These are phyloP conservation scores for Gremmenia infestans DNA, from an alignment of 2,329 filamentous ascomycete species.

Conservation along the genomic window DNA sequence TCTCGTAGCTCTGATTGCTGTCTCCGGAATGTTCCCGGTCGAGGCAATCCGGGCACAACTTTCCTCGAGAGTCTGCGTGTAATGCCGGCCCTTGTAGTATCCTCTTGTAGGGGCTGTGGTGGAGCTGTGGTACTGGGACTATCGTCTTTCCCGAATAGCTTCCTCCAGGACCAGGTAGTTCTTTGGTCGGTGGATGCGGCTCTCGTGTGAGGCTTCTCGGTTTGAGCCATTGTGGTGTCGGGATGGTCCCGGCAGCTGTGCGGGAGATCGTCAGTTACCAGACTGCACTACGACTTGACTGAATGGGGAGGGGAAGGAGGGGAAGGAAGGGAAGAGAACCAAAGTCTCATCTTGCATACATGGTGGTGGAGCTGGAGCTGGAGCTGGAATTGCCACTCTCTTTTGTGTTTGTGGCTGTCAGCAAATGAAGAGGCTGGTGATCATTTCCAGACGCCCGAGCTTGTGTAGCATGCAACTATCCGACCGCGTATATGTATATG, in stretches of 20 bases:
- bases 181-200: constrained; percentile 27
- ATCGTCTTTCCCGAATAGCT: constrained; percentile 29
- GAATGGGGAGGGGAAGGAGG: not conserved
- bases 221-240: constrained; percentile 26
- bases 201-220: constrained; percentile 22
- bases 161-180: constrained; percentile 29
- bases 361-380: not conserved
- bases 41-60: constrained; percentile 74
- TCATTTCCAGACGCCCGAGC: constrained; percentile 15
- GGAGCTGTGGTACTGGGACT: constrained; percentile 7
- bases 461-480: constrained; percentile 24
- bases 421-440: constrained; percentile 11
- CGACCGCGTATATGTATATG: constrained; percentile 9
- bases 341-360: constrained; percentile 9
- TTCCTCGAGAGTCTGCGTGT: constrained; percentile 38
- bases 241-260: constrained; percentile 16
- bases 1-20: constrained; percentile 77
- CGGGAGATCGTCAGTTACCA: constrained; percentile 18
- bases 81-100: constrained; percentile 20
- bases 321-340: not conserved
- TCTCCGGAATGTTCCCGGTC: constrained; percentile 73
- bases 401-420: constrained; percentile 9
- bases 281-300: constrained; percentile 1
- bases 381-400: not conserved
- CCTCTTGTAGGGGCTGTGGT: constrained; percentile 16